These are phyloP conservation scores for Sarocladiaceae sp. DNA, from an alignment of 2,329 filamentous ascomycete genomes.

Conservation along the genomic window DNA sequence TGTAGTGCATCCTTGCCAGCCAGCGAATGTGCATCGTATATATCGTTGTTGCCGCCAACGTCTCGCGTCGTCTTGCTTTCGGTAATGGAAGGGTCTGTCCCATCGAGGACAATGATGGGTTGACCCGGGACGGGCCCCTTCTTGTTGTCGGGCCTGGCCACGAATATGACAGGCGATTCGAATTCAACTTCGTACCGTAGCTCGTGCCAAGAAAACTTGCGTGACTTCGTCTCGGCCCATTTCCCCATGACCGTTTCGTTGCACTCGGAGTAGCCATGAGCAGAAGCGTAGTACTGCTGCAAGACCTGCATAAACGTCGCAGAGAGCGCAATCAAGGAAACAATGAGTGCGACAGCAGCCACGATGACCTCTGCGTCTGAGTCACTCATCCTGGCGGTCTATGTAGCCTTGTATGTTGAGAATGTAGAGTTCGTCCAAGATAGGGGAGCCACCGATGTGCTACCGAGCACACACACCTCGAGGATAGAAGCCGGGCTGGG, in stretches of 20 bases:
- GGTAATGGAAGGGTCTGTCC: constrained; percentile 27
- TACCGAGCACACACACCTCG: too few species aligned
- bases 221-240: constrained; percentile 35
- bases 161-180: constrained; percentile 44
- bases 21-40: neutral
- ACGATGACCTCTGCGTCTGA: constrained; percentile 28
- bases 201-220: constrained; percentile 34
- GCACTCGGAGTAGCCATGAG: constrained; percentile 42
- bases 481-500: too few species aligned
- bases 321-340: constrained; percentile 40
- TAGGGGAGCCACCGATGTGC: neutral
- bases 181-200: constrained; percentile 44
- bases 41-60: constrained; percentile 12
- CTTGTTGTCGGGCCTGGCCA: constrained; percentile 35
- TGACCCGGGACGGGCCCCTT: constrained; percentile 27
- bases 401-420: neutral
- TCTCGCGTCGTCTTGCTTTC: constrained; percentile 27
- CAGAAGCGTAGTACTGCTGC: constrained; percentile 45
- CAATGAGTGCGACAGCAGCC: constrained; percentile 37
- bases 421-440: neutral
- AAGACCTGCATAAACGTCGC: constrained; percentile 41
- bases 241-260: constrained; percentile 40
- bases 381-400: constrained; percentile 5
- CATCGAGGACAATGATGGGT: constrained; percentile 31
- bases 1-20: constrained; percentile 32